These are phyloP conservation scores for Cytospora piceicola DNA, from an alignment of 2,329 filamentous ascomycete genomes.

Conservation along the genomic window DNA sequence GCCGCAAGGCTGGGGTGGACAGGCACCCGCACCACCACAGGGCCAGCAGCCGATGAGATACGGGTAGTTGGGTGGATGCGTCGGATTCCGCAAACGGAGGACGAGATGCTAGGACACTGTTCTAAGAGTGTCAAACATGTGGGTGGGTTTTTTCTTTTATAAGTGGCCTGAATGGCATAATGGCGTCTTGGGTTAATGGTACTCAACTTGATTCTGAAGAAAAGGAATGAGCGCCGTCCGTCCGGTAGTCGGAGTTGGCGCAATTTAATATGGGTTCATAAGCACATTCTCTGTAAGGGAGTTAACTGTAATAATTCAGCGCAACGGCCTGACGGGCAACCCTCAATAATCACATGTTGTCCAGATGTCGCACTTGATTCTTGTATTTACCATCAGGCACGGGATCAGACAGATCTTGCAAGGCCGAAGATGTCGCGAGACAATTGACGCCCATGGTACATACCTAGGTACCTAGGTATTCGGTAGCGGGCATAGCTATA, in stretches of 20 bases:
- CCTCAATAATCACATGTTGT: background rate
- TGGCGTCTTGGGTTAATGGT: background rate
- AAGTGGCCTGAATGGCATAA: background rate
- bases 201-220: background rate
- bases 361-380: no score
- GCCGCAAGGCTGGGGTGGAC: conserved; percentile 41
- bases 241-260: background rate
- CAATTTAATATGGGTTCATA: background rate
- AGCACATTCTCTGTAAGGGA: background rate
- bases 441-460: background rate
- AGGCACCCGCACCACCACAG: conserved; percentile 22
- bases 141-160: background rate
- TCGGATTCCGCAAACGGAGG: conserved; percentile 35
- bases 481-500: background rate
- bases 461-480: no score
- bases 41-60: conserved; percentile 39
- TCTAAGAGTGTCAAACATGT: background rate
- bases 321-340: background rate
- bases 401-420: no score
- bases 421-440: no score
- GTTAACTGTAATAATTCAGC: background rate
- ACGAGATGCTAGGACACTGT: background rate
- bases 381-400: no score
- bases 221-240: background rate
- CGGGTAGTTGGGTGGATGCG: conserved; percentile 45